These are phyloP conservation scores for Pezicula neosporulosa DNA, from an alignment of 2,329 filamentous ascomycete genomes.

Conservation along the genomic window DNA sequence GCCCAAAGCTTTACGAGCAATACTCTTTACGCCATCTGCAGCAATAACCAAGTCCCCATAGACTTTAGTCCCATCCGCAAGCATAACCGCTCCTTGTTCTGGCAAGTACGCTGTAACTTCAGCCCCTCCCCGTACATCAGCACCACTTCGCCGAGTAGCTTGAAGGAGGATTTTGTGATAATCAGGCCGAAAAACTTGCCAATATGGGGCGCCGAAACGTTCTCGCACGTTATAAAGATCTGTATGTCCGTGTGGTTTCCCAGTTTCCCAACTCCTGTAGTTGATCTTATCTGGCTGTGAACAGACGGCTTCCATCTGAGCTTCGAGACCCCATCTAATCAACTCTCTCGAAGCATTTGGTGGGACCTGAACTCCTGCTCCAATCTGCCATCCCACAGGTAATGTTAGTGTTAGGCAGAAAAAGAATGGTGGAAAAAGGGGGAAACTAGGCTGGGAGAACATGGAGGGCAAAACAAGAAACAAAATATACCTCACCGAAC, in stretches of 20 bases:
- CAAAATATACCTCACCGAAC: conserved; percentile 29
- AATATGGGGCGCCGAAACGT: conserved; percentile 24
- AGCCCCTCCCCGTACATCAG: conserved; percentile 12
- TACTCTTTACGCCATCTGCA: conserved; percentile 25
- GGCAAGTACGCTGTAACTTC: conserved; percentile 15
- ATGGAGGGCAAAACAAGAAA: conserved; percentile 30
- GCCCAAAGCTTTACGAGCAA: conserved; percentile 1
- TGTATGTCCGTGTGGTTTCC: conserved; percentile 29
- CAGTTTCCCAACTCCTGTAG: conserved; percentile 27
- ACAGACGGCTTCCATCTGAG: conserved; percentile 4
- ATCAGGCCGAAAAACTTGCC: conserved; percentile 30
- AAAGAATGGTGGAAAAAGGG: too few relatives aligned
- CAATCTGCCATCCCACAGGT: conserved; percentile 21
- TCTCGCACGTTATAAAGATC: conserved; percentile 12
- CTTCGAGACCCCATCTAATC: conserved; percentile 5
- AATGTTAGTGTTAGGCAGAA: too few relatives aligned
- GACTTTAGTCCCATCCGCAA: conserved; percentile 19
- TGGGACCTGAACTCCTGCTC: conserved; percentile 6
- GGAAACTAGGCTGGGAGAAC: too few relatives aligned
- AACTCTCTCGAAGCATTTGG: conserved; percentile 5
- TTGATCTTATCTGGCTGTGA: conserved; percentile 8
- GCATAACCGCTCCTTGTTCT: conserved; percentile 12
- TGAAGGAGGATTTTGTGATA: conserved; percentile 25
- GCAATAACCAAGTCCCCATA: conserved; percentile 29
- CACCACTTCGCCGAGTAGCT: conserved; percentile 19